These are phyloP conservation scores for Erysimum cheiri DNA, from an alignment of 441 rosid species.

Conservation along the genomic window DNA sequence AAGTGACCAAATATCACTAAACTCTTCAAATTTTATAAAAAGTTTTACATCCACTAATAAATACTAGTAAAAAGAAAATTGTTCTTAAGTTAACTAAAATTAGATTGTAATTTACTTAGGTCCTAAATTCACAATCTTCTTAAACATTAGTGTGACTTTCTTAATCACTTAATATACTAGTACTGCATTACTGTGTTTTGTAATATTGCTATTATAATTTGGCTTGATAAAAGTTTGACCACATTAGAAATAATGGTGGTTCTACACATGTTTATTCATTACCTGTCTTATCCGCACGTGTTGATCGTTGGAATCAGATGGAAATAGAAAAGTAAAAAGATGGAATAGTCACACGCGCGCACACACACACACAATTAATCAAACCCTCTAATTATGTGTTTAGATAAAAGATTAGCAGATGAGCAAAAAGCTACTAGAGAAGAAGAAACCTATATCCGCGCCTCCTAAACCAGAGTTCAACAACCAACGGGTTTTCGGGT, in stretches of 20 bases:
- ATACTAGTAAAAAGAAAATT: too few relatives aligned
- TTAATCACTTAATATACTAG: background rate
- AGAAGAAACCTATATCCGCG: background rate
- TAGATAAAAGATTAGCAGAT: constrained; percentile 19
- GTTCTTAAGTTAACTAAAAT: background rate
- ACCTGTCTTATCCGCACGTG: background rate
- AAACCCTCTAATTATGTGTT: background rate
- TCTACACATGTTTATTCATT: background rate
- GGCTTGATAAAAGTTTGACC: background rate
- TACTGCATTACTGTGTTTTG: too few relatives aligned
- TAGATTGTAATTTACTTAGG: background rate
- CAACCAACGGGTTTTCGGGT: constrained; percentile 36
- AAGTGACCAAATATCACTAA: background rate
- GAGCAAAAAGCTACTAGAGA: background rate
- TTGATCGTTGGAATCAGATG: background rate
- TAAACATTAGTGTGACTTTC: background rate
- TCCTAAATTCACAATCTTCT: background rate
- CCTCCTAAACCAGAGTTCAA: constrained; percentile 6
- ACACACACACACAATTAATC: background rate
- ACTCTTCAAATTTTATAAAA: background rate
- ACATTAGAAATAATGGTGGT: background rate
- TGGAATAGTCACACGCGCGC: background rate
- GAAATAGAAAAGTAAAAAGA: background rate
- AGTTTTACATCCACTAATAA: background rate
- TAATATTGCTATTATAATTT: background rate